These are phyloP conservation scores for Cichorium intybus DNA, from an alignment of 140 eudicot genomes.

Conservation along the genomic window DNA sequence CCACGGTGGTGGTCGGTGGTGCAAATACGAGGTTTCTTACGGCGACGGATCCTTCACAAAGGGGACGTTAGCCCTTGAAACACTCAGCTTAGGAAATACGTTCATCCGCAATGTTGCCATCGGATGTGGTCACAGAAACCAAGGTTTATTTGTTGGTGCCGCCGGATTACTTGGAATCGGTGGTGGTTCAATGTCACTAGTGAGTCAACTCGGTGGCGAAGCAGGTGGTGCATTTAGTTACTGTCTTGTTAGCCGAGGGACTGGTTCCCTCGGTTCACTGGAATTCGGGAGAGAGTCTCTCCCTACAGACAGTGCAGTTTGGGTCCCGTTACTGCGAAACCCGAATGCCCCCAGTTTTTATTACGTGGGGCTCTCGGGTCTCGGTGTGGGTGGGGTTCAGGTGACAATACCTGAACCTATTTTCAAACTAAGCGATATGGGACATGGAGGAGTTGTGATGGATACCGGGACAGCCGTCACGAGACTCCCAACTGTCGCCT, in stretches of 20 bases:
- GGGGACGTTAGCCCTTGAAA: slow-evolving; percentile 58
- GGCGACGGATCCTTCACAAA: slow-evolving; percentile 66
- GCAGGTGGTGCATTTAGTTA: slow-evolving; percentile 77
- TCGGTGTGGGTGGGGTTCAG: slow-evolving; percentile 77
- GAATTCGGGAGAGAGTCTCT: slow-evolving; percentile 75
- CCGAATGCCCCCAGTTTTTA: slow-evolving; percentile 65
- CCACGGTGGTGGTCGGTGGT: slow-evolving; percentile 66
- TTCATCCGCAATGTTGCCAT: slow-evolving; percentile 49
- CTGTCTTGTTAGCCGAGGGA: slow-evolving; percentile 81
- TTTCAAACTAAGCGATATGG: slow-evolving; percentile 46
- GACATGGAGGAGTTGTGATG: slow-evolving; percentile 90
- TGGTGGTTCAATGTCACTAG: slow-evolving; percentile 78
- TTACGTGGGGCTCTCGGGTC: slow-evolving; percentile 69
- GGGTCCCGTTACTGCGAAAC: slow-evolving; percentile 64
- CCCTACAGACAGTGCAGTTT: slow-evolving; percentile 74
- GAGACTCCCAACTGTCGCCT: slow-evolving; percentile 57
- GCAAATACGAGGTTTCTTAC: slow-evolving; percentile 49
- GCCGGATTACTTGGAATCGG: slow-evolving; percentile 73
- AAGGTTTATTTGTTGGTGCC: slow-evolving; percentile 59
- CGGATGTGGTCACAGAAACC: slow-evolving; percentile 64
- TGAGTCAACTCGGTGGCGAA: slow-evolving; percentile 83
- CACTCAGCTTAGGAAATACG: slow-evolving; percentile 41
- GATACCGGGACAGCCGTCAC: slow-evolving; percentile 95
- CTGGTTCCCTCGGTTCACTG: slow-evolving; percentile 57
- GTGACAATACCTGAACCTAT: slow-evolving; percentile 55